Conservation (phyloP, 139 green algal genomes). For the Tetratostichococcus sp. region DNA sequence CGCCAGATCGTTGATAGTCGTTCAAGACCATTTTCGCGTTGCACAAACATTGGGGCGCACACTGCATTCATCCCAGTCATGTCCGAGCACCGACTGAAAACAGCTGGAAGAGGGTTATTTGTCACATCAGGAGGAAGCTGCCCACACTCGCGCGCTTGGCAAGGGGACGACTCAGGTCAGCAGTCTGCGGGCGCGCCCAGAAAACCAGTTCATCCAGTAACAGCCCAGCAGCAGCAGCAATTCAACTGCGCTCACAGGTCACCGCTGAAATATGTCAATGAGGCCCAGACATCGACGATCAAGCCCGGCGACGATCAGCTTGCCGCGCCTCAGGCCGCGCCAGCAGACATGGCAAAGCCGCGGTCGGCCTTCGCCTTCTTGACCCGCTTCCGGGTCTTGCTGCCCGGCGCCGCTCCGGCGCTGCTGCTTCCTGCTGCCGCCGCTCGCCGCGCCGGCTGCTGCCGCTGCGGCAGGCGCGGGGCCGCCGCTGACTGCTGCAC, state of each 20-base stretch:
- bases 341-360: conserved; percentile 19
- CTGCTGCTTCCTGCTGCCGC: not conserved
- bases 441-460: conserved; percentile 1
- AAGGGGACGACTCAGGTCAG: no score
- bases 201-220: no score
- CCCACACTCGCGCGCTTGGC: no score
- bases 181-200: no score
- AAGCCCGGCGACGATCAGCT: no score
- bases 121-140: not conserved
- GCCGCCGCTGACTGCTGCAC: not conserved
- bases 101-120: not conserved
- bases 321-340: not conserved
- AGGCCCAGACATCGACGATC: no score
- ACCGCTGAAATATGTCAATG: no score
- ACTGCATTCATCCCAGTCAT: not conserved
- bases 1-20: no score
- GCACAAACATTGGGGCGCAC: not conserved
- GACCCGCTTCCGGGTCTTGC: conserved; percentile 1
- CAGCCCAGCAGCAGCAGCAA: no score
- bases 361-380: conserved; percentile 5
- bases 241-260: no score
- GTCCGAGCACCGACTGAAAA: conserved; percentile 1
- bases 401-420: not conserved
- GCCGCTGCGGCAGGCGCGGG: not conserved
- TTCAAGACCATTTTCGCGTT: no score